These are phyloP conservation scores for Coelastrella sp. DNA, from an alignment of 139 green algal species.

Conservation along the genomic window DNA sequence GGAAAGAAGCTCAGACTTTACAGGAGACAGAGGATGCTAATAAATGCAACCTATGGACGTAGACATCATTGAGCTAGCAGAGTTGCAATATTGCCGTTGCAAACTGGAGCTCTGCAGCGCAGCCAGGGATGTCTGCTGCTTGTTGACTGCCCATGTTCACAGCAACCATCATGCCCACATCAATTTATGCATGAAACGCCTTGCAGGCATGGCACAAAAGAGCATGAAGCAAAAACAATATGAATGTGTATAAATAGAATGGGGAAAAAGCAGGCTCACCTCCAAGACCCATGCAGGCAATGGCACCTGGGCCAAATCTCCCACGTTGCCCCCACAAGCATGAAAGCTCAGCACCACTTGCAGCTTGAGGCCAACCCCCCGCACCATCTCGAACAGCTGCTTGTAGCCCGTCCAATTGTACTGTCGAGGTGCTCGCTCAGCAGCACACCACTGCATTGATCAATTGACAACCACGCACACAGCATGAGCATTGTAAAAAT, in stretches of 20 bases:
- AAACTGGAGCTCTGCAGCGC: too few relatives aligned
- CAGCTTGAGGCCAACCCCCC: slow-evolving; percentile 79
- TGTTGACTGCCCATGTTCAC: too few relatives aligned
- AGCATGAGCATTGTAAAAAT: background rate
- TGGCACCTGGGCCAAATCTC: slow-evolving; percentile 84
- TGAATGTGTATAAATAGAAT: background rate
- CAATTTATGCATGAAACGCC: background rate
- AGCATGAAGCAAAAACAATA: background rate
- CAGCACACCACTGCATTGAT: slow-evolving; percentile 85
- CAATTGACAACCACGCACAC: background rate
- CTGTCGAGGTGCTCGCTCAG: slow-evolving; percentile 80
- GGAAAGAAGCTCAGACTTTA: too few relatives aligned
- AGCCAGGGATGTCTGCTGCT: too few relatives aligned
- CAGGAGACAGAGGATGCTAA: too few relatives aligned
- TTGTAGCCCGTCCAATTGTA: slow-evolving; percentile 91
- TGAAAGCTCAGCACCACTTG: slow-evolving; percentile 96
- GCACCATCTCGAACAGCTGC: slow-evolving; percentile 83
- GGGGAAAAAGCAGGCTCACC: slow-evolving; percentile 49
- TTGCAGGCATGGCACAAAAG: too few relatives aligned
- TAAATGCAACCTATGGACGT: too few relatives aligned
- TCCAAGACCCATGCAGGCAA: slow-evolving; percentile 89
- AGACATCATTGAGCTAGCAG: too few relatives aligned
- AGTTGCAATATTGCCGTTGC: too few relatives aligned
- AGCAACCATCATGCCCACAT: too few relatives aligned
- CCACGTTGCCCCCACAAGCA: slow-evolving; percentile 95